A percentile compares a stretch with the other conserved stretches of the same genome.
Evolutionary conservation across 768 basidiomycete species (phyloP).

Genomic region (Auricularia sp.): DNA sequence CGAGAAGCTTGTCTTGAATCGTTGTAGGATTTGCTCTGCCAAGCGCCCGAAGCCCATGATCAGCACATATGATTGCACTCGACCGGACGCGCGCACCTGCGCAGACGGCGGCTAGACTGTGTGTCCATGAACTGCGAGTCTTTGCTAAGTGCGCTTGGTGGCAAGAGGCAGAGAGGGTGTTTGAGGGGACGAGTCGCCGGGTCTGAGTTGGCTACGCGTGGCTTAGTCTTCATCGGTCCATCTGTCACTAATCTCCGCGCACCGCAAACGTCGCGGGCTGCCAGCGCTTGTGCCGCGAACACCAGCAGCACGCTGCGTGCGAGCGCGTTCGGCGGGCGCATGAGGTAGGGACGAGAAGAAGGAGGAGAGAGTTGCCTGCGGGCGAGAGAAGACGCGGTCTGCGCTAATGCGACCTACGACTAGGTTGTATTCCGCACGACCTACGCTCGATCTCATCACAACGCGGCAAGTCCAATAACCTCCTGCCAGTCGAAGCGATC

Average conservation of each 20-base stretch:
- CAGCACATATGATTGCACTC: not conserved
- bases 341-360: not conserved
- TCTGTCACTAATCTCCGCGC: not conserved
- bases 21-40: slow-evolving; percentile 59
- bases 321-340: not conserved
- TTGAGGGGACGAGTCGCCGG: not conserved
- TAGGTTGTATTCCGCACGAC: not conserved
- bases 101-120: not conserved
- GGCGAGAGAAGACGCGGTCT: too few species aligned
- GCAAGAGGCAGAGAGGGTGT: not conserved
- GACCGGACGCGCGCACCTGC: not conserved
- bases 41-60: not conserved
- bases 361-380: not conserved
- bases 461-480: slow-evolving; percentile 40
- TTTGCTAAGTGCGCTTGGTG: not conserved
- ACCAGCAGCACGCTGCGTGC: not conserved
- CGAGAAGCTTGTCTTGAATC: slow-evolving; percentile 74
- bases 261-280: not conserved
- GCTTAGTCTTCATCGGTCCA: not conserved
- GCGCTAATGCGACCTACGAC: not conserved
- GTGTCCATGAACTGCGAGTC: not conserved
- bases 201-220: not conserved
- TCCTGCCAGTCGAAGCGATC: slow-evolving; percentile 75
- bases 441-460: not conserved
- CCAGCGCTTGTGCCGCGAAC: not conserved